phyloP scores from a whole-genome alignment of 441 rosid species.

The Jatropha podagrica region DNA sequence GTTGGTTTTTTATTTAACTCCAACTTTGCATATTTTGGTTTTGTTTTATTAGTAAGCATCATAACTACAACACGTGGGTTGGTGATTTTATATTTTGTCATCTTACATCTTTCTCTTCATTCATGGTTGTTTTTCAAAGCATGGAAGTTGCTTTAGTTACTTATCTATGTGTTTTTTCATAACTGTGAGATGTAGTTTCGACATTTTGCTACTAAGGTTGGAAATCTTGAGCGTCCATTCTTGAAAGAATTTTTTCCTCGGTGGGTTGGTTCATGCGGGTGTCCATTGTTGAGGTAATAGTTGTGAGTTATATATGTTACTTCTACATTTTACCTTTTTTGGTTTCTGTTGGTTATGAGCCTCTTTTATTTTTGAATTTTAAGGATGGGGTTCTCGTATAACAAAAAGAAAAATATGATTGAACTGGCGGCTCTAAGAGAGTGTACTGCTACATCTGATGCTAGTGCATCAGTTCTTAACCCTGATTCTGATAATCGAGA shows the following conservation, averaged over 20 bases:
- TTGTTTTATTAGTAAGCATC: neutral
- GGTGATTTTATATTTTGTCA: neutral
- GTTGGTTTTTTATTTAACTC: neutral
- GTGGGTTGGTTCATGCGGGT: constrained; percentile 91
- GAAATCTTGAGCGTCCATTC: constrained; percentile 97
- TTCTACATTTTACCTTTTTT: neutral
- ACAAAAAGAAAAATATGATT: constrained; percentile 87
- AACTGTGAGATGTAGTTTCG: constrained; percentile 68
- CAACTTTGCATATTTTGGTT: no score
- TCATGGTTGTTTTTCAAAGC: neutral
- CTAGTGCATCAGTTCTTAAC: constrained; percentile 49
- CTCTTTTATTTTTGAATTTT: constrained; percentile 17
- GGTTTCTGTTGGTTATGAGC: constrained; percentile 17
- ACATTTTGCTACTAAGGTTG: constrained; percentile 89
- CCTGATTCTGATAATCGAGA: constrained; percentile 83
- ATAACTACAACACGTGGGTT: neutral
- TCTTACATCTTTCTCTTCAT: neutral
- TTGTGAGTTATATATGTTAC: constrained; percentile 19
- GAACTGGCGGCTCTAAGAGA: constrained; percentile 92
- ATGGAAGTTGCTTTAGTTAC: neutral
- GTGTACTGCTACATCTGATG: constrained; percentile 75
- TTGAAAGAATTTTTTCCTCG: constrained; percentile 92
- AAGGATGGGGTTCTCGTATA: constrained; percentile 98
- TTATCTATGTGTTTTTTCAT: constrained; percentile 6
- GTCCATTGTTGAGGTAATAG: constrained; percentile 84